Evolutionary conservation across 2,329 filamentous ascomycete genomes (phyloP).

Genomic region (Ophiostoma ulmi): DNA sequence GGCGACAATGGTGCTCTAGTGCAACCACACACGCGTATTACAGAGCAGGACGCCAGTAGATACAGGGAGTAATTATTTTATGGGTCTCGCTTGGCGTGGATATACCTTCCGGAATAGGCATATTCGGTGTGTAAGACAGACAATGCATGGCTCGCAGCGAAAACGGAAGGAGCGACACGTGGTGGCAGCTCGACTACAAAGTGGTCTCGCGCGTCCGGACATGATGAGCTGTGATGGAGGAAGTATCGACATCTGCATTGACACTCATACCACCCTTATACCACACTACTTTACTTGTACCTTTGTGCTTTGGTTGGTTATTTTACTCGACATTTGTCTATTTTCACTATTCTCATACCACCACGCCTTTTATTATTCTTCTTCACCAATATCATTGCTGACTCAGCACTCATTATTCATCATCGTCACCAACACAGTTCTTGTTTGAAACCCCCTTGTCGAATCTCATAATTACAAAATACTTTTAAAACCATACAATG

Average conservation of each 20-base stretch:
- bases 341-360: not conserved
- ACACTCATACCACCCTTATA: not conserved
- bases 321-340: not conserved
- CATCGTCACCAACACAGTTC: not conserved
- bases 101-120: conserved; percentile 20
- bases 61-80: not conserved
- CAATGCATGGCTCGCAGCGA: not conserved
- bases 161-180: conserved; percentile 1
- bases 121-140: conserved; percentile 12
- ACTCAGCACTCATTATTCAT: not conserved
- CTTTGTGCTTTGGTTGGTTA: not conserved
- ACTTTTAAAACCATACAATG: conserved; percentile 31
- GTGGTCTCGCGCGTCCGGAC: conserved; percentile 22
- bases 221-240: not conserved
- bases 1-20: not conserved
- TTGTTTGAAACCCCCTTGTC: not conserved
- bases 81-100: not conserved
- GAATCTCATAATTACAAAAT: not conserved
- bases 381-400: not conserved
- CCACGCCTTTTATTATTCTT: not conserved
- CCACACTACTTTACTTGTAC: not conserved
- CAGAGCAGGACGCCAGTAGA: not conserved
- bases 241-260: not conserved
- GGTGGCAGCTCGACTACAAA: conserved; percentile 18
- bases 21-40: not conserved